Conservation (phyloP, 2,329 filamentous ascomycete species). For the Thelonectria olida region DNA sequence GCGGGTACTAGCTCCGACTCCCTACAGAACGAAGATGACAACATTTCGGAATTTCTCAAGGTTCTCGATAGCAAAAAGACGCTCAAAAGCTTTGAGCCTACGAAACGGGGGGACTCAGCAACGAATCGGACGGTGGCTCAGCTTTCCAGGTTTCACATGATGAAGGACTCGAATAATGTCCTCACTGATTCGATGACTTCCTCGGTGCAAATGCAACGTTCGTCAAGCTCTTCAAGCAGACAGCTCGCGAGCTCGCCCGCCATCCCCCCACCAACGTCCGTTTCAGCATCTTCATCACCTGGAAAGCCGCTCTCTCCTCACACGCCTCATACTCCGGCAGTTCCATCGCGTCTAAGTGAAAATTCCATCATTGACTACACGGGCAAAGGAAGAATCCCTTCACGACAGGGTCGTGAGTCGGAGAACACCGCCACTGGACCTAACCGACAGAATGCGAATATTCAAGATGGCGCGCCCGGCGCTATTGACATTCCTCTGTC, state of each 20-base stretch:
- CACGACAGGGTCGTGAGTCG: constrained; percentile 40
- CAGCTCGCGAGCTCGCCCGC: constrained; percentile 69
- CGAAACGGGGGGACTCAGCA: constrained; percentile 73
- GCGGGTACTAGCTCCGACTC: constrained; percentile 74
- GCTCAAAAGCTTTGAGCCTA: constrained; percentile 78
- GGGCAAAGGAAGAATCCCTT: constrained; percentile 41
- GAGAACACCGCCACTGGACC: constrained; percentile 41
- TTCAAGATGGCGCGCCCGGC: constrained; percentile 61
- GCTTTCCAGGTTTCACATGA: constrained; percentile 84
- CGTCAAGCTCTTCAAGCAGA: constrained; percentile 76
- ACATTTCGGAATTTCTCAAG: constrained; percentile 93
- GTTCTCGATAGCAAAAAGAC: constrained; percentile 88
- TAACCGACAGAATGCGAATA: constrained; percentile 51
- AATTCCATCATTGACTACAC: constrained; percentile 72
- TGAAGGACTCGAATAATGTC: constrained; percentile 88
- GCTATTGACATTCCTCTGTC: constrained; percentile 80
- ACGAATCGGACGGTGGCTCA: constrained; percentile 82
- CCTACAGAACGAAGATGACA: constrained; percentile 82
- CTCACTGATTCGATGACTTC: constrained; percentile 94
- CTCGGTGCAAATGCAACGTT: constrained; percentile 84
- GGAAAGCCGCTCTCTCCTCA: constrained; percentile 90
- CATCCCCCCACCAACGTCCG: constrained; percentile 76
- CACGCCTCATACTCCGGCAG: constrained; percentile 91
- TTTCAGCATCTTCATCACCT: constrained; percentile 88
- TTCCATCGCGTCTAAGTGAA: constrained; percentile 91